These are phyloP conservation scores for Trichosporon ovoides DNA, from an alignment of 1,284 basidiomycete genomes.

Conservation along the genomic window DNA sequence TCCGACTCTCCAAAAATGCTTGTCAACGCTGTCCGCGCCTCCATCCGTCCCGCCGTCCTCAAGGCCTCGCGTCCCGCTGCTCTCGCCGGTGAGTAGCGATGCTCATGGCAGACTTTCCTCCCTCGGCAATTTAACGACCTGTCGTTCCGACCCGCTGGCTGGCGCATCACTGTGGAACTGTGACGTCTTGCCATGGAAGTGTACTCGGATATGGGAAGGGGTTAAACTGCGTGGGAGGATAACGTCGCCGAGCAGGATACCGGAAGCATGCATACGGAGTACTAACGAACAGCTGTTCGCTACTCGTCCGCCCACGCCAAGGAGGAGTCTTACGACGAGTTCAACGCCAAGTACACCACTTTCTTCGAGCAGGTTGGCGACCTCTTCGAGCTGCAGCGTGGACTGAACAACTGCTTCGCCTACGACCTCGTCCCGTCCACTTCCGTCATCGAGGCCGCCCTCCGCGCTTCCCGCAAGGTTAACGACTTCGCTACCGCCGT, in stretches of 20 bases:
- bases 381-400: conserved; percentile 94
- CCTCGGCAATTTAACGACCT: background rate
- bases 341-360: conserved; percentile 85
- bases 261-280: no score
- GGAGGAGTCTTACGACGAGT: conserved; percentile 82
- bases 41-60: conserved; percentile 5
- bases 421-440: conserved; percentile 95
- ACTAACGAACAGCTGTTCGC: conserved; percentile 31
- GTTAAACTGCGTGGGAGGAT: no score
- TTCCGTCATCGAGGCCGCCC: conserved; percentile 80
- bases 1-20: background rate
- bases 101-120: background rate
- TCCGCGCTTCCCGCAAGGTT: conserved; percentile 82
- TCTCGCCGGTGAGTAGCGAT: background rate
- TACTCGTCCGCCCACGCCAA: conserved; percentile 19
- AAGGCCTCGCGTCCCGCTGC: conserved; percentile 5
- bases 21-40: conserved; percentile 5
- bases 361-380: conserved; percentile 93
- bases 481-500: conserved; percentile 97
- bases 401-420: conserved; percentile 98
- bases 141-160: background rate
- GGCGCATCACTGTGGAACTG: no score
- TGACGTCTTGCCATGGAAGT: no score
- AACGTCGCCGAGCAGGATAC: no score
- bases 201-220: no score